Evolutionary conservation across 1,139 yeast genomes (phyloP), one percentile per base, ranked within the genome.

Genomic region (Geotrichum histeridarum): DNA sequence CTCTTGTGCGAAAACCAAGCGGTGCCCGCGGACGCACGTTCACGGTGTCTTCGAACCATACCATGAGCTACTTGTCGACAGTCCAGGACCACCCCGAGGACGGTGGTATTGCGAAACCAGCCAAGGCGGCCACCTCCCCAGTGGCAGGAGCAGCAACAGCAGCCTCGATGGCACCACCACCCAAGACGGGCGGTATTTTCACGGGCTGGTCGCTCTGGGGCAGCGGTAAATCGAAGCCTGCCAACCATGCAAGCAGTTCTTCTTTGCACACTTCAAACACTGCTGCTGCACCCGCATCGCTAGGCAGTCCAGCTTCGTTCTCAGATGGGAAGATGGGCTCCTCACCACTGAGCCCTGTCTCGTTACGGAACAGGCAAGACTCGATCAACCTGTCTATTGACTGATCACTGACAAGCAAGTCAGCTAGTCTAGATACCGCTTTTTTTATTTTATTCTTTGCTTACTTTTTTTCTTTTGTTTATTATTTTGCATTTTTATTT

Each of bases 171-270:
- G 27, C 27, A 22, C 27, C 27, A 5, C 27, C 27, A 5, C 27
- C 27, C 27, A 22, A 22, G 27, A 45, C 8, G 8, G n/a, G 8
- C 4, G 53, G 53, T 1, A 43, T 54, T 11, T 48, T 54, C 14
- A 41, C 38, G 4, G 53, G 53, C 11, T 54, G 57, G 57, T 54
- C 57, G 12, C 38, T 54, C 11, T 54, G 57, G 57, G 54, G 57
- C 8, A 41, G 42, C 35, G 35, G 32, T 38, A 36, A 43, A 46
- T 14, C 46, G 32, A n/a, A 27, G 30, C 11, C 27, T 18, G n/a
- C 37, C 37, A 11, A 8, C 30, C 5, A n/a, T n/a, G 17, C 12
- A 3, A 42, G 8, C 2, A 12, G 14, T 39, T 11, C 14, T 12
- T 15, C 31, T 9, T 2, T 31, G n/a, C 9, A 7, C 11, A 9